Evolutionary conservation across 2,329 filamentous ascomycete species (phyloP).

Genomic region (Hysterium pulicare): DNA sequence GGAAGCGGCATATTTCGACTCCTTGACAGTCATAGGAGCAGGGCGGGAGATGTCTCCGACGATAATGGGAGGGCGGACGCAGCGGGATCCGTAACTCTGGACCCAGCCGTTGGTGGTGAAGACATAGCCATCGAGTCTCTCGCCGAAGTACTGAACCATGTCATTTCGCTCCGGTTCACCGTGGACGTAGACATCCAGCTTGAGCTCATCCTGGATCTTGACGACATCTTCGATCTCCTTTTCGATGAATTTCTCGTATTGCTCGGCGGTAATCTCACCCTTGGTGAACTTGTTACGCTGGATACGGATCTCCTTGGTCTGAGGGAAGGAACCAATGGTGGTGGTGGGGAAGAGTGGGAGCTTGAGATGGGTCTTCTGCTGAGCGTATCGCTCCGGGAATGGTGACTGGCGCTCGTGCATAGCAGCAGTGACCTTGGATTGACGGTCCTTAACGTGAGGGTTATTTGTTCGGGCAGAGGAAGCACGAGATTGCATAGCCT

Average conservation of each 20-base stretch:
- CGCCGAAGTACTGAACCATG: slow-evolving; percentile 99
- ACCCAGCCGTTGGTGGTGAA: slow-evolving; percentile 99
- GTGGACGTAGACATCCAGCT: slow-evolving; percentile 94
- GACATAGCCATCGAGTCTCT: slow-evolving; percentile 92
- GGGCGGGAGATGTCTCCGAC: slow-evolving; percentile 98
- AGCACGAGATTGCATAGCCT: slow-evolving; percentile 85
- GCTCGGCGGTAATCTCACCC: slow-evolving; percentile 83
- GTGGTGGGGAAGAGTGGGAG: slow-evolving; percentile 98
- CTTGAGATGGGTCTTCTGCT: slow-evolving; percentile 89
- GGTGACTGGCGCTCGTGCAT: slow-evolving; percentile 91
- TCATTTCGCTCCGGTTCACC: slow-evolving; percentile 99
- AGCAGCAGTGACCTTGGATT: slow-evolving; percentile 76
- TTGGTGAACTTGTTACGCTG: slow-evolving; percentile 99
- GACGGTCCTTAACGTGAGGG: slow-evolving; percentile 93
- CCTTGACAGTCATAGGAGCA: slow-evolving; percentile 98
- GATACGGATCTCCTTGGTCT: slow-evolving; percentile 97
- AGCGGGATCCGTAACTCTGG: slow-evolving; percentile 96
- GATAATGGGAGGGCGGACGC: slow-evolving; percentile 96
- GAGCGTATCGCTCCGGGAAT: slow-evolving; percentile 79
- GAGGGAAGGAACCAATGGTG: slow-evolving; percentile 98
- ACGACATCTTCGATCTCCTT: slow-evolving; percentile 95
- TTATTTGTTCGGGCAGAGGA: slow-evolving; percentile 95
- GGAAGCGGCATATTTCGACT: slow-evolving; percentile 97
- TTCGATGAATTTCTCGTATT: slow-evolving; percentile 99
- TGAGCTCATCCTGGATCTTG: slow-evolving; percentile 97